Evolutionary conservation across 257 asterid species (phyloP).

Genomic region (Capsicum baccatum): DNA sequence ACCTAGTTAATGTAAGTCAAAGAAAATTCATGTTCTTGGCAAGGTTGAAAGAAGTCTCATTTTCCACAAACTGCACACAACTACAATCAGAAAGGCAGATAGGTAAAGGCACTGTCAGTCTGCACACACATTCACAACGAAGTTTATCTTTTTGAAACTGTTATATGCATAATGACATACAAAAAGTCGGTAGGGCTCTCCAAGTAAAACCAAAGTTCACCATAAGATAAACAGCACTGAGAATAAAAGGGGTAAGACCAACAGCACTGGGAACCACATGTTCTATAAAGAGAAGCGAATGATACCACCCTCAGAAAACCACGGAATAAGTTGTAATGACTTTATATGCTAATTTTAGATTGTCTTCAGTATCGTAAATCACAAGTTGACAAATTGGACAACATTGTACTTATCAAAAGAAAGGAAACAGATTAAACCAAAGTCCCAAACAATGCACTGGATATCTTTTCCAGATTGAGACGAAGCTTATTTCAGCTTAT

Average conservation of each 20-base stretch:
- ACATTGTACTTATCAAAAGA: not conserved
- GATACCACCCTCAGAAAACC: not conserved
- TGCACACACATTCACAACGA: not conserved
- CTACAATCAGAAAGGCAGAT: not conserved
- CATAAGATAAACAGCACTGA: not conserved
- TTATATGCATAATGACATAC: not conserved
- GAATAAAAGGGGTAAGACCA: not conserved
- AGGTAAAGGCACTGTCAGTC: not conserved
- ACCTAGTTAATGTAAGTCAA: not conserved
- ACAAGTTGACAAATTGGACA: not conserved
- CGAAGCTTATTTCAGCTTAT: not conserved
- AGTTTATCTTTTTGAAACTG: constrained; percentile 3
- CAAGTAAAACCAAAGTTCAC: not conserved
- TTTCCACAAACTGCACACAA: constrained; percentile 12
- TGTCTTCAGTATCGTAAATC: not conserved
- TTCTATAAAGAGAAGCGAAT: not conserved
- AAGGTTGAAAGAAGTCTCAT: not conserved
- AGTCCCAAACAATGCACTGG: not conserved
- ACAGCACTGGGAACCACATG: not conserved
- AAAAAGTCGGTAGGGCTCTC: not conserved
- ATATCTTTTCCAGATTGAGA: not conserved
- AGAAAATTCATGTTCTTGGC: not conserved
- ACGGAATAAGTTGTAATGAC: not conserved
- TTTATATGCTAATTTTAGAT: not conserved
- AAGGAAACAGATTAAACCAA: not conserved